phyloP scores from a whole-genome alignment of 73 alveolate genomes.

The Paramecium bursaria region DNA sequence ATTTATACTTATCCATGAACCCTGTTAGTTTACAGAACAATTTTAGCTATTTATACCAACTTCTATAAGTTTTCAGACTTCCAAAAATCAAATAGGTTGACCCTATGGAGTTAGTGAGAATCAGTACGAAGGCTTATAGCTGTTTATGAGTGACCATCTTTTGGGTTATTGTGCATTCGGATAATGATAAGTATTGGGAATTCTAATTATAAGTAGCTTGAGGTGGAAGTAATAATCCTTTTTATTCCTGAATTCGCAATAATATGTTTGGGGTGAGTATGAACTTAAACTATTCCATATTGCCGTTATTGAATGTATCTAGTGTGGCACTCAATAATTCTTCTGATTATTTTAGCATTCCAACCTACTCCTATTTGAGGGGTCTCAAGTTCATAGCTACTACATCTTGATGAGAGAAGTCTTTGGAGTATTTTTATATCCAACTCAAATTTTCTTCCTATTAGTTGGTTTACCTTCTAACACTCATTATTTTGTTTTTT shows the following conservation, averaged over 20 bases:
- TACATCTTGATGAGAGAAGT: conserved; percentile 11
- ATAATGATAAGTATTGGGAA: conserved; percentile 31
- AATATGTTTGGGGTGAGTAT: conserved; percentile 35
- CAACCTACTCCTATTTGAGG: conserved; percentile 33
- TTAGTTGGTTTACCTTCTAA: too few species aligned
- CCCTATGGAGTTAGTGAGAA: conserved; percentile 36
- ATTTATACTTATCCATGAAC: conserved; percentile 25
- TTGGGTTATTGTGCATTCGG: conserved; percentile 54
- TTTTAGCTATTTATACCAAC: conserved; percentile 46
- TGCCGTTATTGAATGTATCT: conserved; percentile 13
- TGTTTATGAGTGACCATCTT: conserved; percentile 43
- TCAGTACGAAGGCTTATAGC: conserved; percentile 26
- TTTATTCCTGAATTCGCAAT: background rate
- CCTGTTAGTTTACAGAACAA: conserved; percentile 55
- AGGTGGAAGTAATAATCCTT: background rate
- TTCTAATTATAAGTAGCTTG: background rate
- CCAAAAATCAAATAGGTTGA: conserved; percentile 12
- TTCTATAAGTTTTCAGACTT: conserved; percentile 9
- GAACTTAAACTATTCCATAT: conserved; percentile 22
- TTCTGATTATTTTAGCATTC: conserved; percentile 30
- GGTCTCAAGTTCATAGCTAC: conserved; percentile 3
- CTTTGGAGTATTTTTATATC: conserved; percentile 23
- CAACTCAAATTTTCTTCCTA: conserved; percentile 25
- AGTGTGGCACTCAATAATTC: conserved; percentile 32
- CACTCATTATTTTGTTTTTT: too few species aligned